Evolutionary conservation across 2,329 filamentous ascomycete genomes (phyloP).

Genomic region (Eutypa lata): DNA sequence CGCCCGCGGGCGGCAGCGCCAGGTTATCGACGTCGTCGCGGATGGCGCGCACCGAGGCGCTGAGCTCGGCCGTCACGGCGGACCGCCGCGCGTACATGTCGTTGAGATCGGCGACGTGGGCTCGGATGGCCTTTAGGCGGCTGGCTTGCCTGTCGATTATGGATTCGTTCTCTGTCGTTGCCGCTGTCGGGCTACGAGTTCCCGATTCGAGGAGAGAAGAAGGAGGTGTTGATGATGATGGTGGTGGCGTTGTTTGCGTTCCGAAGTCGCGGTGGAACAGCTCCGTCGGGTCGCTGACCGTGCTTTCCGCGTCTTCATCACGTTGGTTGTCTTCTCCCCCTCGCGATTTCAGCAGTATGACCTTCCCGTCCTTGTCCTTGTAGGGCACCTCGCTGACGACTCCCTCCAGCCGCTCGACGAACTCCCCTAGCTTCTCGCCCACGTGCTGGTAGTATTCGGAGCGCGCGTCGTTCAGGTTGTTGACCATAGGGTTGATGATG

Average conservation of each 20-base stretch:
- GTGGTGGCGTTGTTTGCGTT: conserved; percentile 65
- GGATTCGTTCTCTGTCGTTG: conserved; percentile 11
- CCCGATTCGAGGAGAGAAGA: conserved; percentile 11
- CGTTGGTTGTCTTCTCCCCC: conserved; percentile 7
- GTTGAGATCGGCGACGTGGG: conserved; percentile 39
- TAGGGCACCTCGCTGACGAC: conserved; percentile 61
- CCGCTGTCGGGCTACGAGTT: conserved; percentile 11
- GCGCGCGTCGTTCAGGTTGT: conserved; percentile 49
- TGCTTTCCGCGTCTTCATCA: conserved; percentile 38
- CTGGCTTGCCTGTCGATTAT: conserved; percentile 38
- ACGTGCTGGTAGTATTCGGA: conserved; percentile 50
- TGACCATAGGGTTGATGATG: conserved; percentile 62
- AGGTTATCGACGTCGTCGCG: conserved; percentile 64
- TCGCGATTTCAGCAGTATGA: conserved; percentile 9
- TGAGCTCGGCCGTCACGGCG: conserved; percentile 48
- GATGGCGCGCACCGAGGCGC: conserved; percentile 54
- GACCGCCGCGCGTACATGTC: conserved; percentile 42
- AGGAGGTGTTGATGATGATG: conserved; percentile 38
- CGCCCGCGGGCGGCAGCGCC: conserved; percentile 45
- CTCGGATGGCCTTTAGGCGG: conserved; percentile 40
- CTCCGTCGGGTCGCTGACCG: conserved; percentile 66
- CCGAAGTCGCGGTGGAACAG: conserved; percentile 79
- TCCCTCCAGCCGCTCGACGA: conserved; percentile 50
- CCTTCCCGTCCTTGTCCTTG: conserved; percentile 19
- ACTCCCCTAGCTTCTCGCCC: conserved; percentile 39